Percentiles rank a stretch among this genome's conserved stretches.
These are phyloP conservation scores for Lactifluus subvellereus DNA, from an alignment of 768 basidiomycete species.

Conservation along the genomic window DNA sequence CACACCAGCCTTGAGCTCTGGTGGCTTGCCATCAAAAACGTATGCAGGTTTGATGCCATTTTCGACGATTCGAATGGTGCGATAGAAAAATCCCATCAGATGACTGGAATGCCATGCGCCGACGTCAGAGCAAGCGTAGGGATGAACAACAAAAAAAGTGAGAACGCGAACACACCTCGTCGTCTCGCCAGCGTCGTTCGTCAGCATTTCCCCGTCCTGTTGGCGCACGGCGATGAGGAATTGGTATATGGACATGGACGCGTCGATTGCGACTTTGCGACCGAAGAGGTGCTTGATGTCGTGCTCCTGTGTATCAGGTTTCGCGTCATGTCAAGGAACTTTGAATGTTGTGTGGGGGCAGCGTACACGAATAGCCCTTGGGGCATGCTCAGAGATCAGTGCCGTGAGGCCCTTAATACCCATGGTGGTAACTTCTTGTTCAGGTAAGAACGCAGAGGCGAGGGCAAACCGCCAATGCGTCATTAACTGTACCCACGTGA, in stretches of 20 bases:
- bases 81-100: slow-evolving; percentile 97
- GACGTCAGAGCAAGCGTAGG: neutral
- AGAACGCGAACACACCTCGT: slow-evolving; percentile 49
- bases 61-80: slow-evolving; percentile 96
- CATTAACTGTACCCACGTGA: neutral
- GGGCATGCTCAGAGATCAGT: slow-evolving; percentile 85
- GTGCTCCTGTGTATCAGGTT: slow-evolving; percentile 50
- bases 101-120: slow-evolving; percentile 47
- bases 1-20: slow-evolving; percentile 94
- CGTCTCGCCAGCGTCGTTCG: slow-evolving; percentile 96
- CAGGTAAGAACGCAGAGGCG: neutral
- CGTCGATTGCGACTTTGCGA: slow-evolving; percentile 97
- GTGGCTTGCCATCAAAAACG: slow-evolving; percentile 98
- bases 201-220: slow-evolving; percentile 93
- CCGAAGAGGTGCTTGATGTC: slow-evolving; percentile 98
- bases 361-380: slow-evolving; percentile 58
- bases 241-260: slow-evolving; percentile 95
- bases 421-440: slow-evolving; percentile 38
- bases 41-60: slow-evolving; percentile 98
- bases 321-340: slow-evolving; percentile 5
- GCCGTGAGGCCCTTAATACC: slow-evolving; percentile 96
- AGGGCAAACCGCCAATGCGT: neutral
- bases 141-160: neutral
- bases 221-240: slow-evolving; percentile 98
- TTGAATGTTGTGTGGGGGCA: neutral